phyloP scores from a whole-genome alignment of 2,329 filamentous ascomycete genomes.

The Amauroascus niger region DNA sequence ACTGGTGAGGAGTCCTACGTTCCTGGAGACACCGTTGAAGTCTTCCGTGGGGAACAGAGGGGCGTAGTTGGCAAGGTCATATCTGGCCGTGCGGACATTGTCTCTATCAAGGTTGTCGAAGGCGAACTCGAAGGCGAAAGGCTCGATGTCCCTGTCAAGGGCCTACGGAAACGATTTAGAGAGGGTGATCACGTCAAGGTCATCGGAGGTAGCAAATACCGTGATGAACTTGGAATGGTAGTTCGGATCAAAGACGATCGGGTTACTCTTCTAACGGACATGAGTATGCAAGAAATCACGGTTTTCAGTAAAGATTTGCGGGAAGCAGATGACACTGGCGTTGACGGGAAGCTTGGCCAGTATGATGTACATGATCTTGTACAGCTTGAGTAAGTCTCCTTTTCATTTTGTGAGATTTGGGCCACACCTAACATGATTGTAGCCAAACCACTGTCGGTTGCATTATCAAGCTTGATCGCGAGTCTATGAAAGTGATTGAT shows the following conservation, averaged over 20 bases:
- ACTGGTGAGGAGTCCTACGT: slow-evolving; percentile 75
- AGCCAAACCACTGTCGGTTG: slow-evolving; percentile 80
- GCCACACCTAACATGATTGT: slow-evolving; percentile 1
- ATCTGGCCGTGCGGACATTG: slow-evolving; percentile 82
- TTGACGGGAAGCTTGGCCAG: slow-evolving; percentile 69
- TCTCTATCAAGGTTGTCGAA: slow-evolving; percentile 74
- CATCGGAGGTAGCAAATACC: slow-evolving; percentile 86
- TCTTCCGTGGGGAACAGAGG: slow-evolving; percentile 90
- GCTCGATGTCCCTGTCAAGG: slow-evolving; percentile 87
- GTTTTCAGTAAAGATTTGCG: slow-evolving; percentile 96
- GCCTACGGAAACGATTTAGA: slow-evolving; percentile 82
- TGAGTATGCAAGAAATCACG: slow-evolving; percentile 84
- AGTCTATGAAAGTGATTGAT: slow-evolving; percentile 80
- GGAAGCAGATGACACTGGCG: slow-evolving; percentile 84
- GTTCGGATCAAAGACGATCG: slow-evolving; percentile 87
- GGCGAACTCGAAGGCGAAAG: slow-evolving; percentile 72
- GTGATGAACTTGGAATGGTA: slow-evolving; percentile 94
- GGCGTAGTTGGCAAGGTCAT: slow-evolving; percentile 79
- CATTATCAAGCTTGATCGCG: slow-evolving; percentile 88
- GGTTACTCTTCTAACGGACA: slow-evolving; percentile 86
- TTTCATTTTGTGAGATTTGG: not conserved
- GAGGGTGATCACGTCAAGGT: slow-evolving; percentile 98
- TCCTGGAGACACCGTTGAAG: slow-evolving; percentile 90
- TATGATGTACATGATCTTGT: slow-evolving; percentile 90
- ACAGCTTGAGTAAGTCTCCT: slow-evolving; percentile 62